Evolutionary conservation across 345 rosid genomes (phyloP).

Genomic region (Pistacia integerrima): DNA sequence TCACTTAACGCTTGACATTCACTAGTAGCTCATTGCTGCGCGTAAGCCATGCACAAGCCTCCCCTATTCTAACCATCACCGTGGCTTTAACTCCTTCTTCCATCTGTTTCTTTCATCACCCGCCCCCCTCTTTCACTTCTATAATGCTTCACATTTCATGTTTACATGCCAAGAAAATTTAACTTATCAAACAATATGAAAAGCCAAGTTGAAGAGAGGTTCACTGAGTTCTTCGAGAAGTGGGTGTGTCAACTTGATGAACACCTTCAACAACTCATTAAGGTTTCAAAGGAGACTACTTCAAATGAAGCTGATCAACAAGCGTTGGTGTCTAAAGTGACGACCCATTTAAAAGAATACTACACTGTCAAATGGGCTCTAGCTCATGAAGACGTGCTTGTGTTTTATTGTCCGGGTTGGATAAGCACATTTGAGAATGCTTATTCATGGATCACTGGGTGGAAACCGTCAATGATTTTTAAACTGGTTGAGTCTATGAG

Average conservation of each 20-base stretch:
- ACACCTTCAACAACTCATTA: constrained; percentile 39
- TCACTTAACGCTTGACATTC: constrained; percentile 23
- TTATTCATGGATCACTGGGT: constrained; percentile 77
- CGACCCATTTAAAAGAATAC: constrained; percentile 75
- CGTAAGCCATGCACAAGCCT: constrained; percentile 59
- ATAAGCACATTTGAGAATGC: constrained; percentile 59
- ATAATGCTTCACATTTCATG: too few species aligned
- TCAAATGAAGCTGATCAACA: constrained; percentile 29
- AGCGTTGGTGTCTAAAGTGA: constrained; percentile 55
- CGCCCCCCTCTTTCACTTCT: constrained; percentile 11
- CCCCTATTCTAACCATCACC: constrained; percentile 3
- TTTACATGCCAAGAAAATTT: not conserved
- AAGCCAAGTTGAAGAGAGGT: constrained; percentile 40
- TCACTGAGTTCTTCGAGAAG: constrained; percentile 54
- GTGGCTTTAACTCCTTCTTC: constrained; percentile 29
- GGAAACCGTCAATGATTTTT: constrained; percentile 72
- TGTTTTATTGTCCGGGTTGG: constrained; percentile 71
- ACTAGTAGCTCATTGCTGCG: constrained; percentile 41
- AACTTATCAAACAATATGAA: too few species aligned
- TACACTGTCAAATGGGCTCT: constrained; percentile 78
- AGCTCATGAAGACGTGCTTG: constrained; percentile 62
- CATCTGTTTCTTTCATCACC: constrained; percentile 30
- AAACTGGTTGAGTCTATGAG: constrained; percentile 48
- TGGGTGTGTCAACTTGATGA: constrained; percentile 66
- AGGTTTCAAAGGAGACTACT: constrained; percentile 17